A percentile compares a stretch with the other conserved stretches of the same genome.
Evolutionary conservation across 257 asterid species (phyloP).

Genomic region (Plantago elongata): DNA sequence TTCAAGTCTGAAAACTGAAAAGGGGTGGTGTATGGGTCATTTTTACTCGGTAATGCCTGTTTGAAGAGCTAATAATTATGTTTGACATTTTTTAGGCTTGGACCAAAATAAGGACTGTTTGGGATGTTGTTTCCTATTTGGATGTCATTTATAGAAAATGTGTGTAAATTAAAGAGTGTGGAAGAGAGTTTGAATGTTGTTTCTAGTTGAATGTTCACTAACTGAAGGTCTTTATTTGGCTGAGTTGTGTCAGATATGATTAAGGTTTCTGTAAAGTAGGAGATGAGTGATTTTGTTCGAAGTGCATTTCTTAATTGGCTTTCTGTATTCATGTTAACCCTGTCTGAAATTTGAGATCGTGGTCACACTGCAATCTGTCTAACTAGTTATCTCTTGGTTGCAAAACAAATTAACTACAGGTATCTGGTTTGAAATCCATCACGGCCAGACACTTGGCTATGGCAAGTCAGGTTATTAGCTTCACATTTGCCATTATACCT

Average conservation of each 20-base stretch:
- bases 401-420: slow-evolving; percentile 49
- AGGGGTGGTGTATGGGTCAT: not conserved
- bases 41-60: slow-evolving; percentile 5
- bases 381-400: slow-evolving; percentile 10
- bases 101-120: too few relatives aligned
- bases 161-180: not conserved
- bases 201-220: too few relatives aligned
- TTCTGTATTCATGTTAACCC: slow-evolving; percentile 4
- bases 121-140: not conserved
- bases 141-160: slow-evolving; percentile 5
- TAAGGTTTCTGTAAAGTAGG: too few relatives aligned
- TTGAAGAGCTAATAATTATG: too few relatives aligned
- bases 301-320: slow-evolving; percentile 2
- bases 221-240: too few relatives aligned
- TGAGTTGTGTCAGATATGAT: too few relatives aligned
- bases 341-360: slow-evolving; percentile 1
- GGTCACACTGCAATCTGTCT: slow-evolving; percentile 14
- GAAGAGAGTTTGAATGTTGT: too few relatives aligned
- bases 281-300: slow-evolving; percentile 5
- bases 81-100: too few relatives aligned
- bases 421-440: slow-evolving; percentile 96
- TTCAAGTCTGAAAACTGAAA: not conserved
- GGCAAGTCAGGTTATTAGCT: slow-evolving; percentile 98
- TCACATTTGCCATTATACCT: slow-evolving; percentile 75
- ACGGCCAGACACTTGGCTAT: slow-evolving; percentile 96